Evolutionary conservation across 441 rosid genomes (phyloP), one percentile per base, ranked within the genome.

Genomic region (Populus tomentosa): DNA sequence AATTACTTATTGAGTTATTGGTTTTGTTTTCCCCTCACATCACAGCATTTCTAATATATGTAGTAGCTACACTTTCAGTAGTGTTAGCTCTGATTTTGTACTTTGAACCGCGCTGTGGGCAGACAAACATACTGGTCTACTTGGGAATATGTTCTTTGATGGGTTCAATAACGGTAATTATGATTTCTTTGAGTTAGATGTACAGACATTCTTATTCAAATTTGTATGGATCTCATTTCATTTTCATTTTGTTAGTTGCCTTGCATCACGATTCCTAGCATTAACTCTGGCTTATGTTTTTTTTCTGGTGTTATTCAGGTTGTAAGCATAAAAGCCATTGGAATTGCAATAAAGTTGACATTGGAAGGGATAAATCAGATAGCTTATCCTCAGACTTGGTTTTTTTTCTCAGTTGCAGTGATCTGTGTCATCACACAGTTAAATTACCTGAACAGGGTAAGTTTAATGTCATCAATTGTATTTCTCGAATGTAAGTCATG

Each of bases 281-380:
- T 50, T 16, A 50, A 14, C n/a, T 50, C 59, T 50, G 7, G 59
- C 59, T 50, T 6, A 14, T 50, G 2, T 16, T 42, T 50, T 14
- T 33, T 40, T 71, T 63, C 10, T 79, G 21, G 28, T 63, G 23
- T 67, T 53, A 66, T 75, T 77, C 89, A 94, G 97, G 98, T 94
- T 68, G 93, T 94, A 89, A 91, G 98, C 84, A 86, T 94, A 74
- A 94, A 94, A 85, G 98, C 98, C 28, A 89, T 92, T 77, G 98
- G 97, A 62, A 94, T 92, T 80, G 98, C 97, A 4, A 90, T 94
- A 75, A 86, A 94, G 77, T 85, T 94, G 79, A 92, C 97, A 64
- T 38, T 91, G 78, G 97, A 88, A 72, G 98, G 98, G 78, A 82
- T 81, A 64, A 91, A 84, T 86, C 98, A 94, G 87, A 86, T 90